Base-by-base conservation (phyloP, 2,329 filamentous ascomycete genomes). In the Claviceps humidiphila region DNA sequence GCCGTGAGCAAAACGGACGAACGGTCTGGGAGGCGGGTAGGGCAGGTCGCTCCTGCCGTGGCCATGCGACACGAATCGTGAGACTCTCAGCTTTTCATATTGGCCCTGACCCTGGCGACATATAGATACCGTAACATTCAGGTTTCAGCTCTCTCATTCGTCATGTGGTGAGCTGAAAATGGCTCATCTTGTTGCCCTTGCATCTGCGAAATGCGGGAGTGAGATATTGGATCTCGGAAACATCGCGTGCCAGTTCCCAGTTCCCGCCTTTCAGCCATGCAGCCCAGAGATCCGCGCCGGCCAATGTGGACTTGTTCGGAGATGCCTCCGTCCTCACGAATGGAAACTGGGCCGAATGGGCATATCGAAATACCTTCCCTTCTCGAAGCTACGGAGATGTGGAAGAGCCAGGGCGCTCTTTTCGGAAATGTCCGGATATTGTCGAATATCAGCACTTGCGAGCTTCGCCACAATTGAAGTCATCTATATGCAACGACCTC, bases 21-120 rank as follows among this genome's bases (percentile, higher is more conserved):
- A 42, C 24, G 17, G 42, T 47, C 47, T 42, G 51, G 51, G 50
- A 53, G 47, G 42, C 41, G 39, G 42, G 26, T 42, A 7, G 47
- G 30, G 38, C 22, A 30, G 37, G 41, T 50, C 51, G 47, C 47
- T 39, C 47, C 20, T 49, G 26, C 47, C 51, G 17, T 26, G 16
- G 5, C 11, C 30, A 37, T 9, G 47, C 47, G 51, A 45, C 37
- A 30, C 16, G 38, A 16, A 16, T 1, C 11, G 16, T 16, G 38
- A 39, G 38, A 16, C 24, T 24, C 22, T 22, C 22, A 22, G 22
- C 22, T 22, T 3, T 22, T 43, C 20, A 8, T 13, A 42, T 20
- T 20, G 41, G 7, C 41, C 20, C n/a, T 24, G 9, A 13, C 11
- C 41, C 20, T 43, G 41, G 17, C 22, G 7, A 22, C 41, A 14